phyloP scores from a whole-genome alignment of 305 asterid species.

The Fraxinus baroniana region DNA sequence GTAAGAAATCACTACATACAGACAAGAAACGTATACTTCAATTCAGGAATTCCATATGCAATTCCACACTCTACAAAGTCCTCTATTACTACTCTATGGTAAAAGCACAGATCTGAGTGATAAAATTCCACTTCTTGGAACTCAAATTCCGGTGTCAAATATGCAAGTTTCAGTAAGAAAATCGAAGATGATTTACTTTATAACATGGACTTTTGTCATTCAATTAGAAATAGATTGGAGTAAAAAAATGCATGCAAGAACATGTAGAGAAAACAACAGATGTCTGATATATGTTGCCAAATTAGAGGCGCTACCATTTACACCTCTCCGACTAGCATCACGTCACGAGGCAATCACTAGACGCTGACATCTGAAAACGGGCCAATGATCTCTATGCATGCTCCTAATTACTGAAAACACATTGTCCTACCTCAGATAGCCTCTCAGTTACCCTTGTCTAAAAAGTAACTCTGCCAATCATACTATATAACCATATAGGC shows the following conservation, averaged over 20 bases:
- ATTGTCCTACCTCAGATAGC: slow-evolving; percentile 13
- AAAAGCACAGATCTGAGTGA: not conserved
- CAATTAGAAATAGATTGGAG: not conserved
- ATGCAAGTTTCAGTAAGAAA: not conserved
- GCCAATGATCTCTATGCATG: slow-evolving; percentile 10
- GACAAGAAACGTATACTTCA: not conserved
- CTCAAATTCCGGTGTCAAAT: not conserved
- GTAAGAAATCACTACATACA: not conserved
- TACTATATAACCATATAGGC: not conserved
- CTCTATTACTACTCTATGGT: not conserved
- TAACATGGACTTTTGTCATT: slow-evolving; percentile 12
- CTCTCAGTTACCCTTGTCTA: slow-evolving; percentile 13
- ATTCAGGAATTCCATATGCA: slow-evolving; percentile 1
- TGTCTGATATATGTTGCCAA: not conserved
- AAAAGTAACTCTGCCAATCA: slow-evolving; percentile 18
- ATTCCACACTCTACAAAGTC: not conserved
- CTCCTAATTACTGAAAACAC: slow-evolving; percentile 12
- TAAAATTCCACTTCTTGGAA: not conserved
- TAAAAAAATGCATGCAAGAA: slow-evolving; percentile 8
- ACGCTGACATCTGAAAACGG: slow-evolving; percentile 19
- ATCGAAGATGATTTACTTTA: not conserved
- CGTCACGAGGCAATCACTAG: not conserved
- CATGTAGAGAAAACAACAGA: slow-evolving; percentile 9
- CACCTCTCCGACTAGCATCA: slow-evolving; percentile 12
- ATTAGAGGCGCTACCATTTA: not conserved